A percentile compares a stretch with the other conserved stretches of the same genome.
Evolutionary conservation across 2,329 filamentous ascomycete species (phyloP).

Genomic region (Cryphonectria carpinicola): DNA sequence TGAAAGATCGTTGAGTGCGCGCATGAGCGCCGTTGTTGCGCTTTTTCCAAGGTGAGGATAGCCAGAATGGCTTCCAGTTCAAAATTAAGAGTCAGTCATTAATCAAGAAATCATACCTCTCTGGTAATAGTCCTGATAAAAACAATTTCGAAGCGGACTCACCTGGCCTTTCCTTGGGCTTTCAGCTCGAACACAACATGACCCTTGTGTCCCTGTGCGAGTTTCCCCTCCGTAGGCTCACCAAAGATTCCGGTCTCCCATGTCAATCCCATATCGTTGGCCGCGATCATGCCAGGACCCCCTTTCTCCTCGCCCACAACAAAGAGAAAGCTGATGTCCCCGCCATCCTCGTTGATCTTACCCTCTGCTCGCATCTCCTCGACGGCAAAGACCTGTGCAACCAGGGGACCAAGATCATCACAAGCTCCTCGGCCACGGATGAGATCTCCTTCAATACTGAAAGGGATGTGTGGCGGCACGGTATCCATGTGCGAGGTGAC

Average conservation of each 20-base stretch:
- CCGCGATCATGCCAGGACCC: constrained; percentile 66
- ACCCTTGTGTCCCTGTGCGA: constrained; percentile 74
- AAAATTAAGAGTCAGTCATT: background rate
- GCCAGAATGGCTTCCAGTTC: constrained; percentile 38
- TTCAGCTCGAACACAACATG: constrained; percentile 61
- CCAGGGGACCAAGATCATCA: constrained; percentile 45
- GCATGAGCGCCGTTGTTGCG: constrained; percentile 39
- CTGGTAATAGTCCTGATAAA: background rate
- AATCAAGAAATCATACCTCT: background rate
- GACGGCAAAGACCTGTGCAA: constrained; percentile 60
- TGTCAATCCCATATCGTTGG: constrained; percentile 49
- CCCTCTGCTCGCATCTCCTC: constrained; percentile 42
- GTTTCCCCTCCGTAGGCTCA: constrained; percentile 72
- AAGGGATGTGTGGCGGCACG: constrained; percentile 57
- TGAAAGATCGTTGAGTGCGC: constrained; percentile 39
- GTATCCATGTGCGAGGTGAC: constrained; percentile 44
- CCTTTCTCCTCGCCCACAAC: constrained; percentile 70
- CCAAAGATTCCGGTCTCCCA: constrained; percentile 72
- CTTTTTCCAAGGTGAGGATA: constrained; percentile 42
- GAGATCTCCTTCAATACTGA: constrained; percentile 41
- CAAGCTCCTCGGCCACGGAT: constrained; percentile 53
- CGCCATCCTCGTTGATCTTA: constrained; percentile 38
- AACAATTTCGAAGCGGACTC: background rate
- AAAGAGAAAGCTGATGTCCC: constrained; percentile 50
- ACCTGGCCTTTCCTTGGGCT: constrained; percentile 62